phyloP scores from a whole-genome alignment of 108 stramenopile species.

The Mediolabrus comicus region DNA sequence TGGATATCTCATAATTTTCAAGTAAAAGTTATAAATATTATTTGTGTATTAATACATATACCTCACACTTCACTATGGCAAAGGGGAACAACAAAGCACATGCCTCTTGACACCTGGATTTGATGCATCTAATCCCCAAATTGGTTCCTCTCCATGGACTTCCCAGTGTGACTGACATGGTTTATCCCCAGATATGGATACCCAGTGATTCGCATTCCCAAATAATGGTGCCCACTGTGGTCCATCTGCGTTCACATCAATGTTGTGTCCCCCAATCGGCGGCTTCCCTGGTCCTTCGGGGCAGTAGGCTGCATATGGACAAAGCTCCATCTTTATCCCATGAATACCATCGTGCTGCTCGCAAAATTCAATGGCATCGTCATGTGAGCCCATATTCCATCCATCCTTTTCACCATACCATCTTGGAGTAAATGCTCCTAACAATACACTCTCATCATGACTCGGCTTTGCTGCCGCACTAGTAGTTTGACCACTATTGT shows the following conservation, averaged over 20 bases:
- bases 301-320: slow-evolving; percentile 41
- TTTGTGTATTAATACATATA: slow-evolving; percentile 4
- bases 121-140: slow-evolving; percentile 37
- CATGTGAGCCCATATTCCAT: slow-evolving; percentile 15
- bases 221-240: slow-evolving; percentile 39
- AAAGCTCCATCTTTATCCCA: slow-evolving; percentile 39
- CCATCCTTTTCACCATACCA: background rate
- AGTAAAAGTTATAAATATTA: background rate
- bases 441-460: background rate
- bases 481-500: background rate
- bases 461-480: background rate
- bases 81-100: slow-evolving; percentile 30
- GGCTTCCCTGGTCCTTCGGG: slow-evolving; percentile 24
- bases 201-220: slow-evolving; percentile 36
- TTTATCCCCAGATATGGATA: slow-evolving; percentile 15
- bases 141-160: slow-evolving; percentile 22
- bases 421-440: background rate
- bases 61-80: background rate
- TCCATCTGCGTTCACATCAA: slow-evolving; percentile 18
- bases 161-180: slow-evolving; percentile 21
- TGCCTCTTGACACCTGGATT: slow-evolving; percentile 29
- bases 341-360: slow-evolving; percentile 1
- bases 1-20: no score
- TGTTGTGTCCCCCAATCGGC: slow-evolving; percentile 24
- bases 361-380: slow-evolving; percentile 32